These are phyloP conservation scores for Anisodus acutangulus DNA, from an alignment of 257 asterid genomes.

Conservation along the genomic window DNA sequence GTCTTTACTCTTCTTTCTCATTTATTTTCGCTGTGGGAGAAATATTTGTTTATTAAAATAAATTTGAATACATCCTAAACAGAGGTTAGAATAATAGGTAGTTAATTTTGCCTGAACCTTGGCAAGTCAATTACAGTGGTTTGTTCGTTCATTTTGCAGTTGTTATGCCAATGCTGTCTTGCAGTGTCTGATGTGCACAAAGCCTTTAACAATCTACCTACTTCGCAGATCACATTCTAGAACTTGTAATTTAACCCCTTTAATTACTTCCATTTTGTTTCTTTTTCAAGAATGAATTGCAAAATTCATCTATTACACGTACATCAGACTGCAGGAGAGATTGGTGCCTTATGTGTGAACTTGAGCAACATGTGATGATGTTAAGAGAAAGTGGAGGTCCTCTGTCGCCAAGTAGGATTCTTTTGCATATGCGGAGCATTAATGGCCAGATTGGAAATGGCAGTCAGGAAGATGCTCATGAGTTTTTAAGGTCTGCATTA, in stretches of 20 bases:
- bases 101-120: slow-evolving; percentile 24
- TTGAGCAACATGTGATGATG: slow-evolving; percentile 69
- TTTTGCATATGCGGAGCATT: slow-evolving; percentile 65
- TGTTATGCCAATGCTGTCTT: slow-evolving; percentile 92
- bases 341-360: slow-evolving; percentile 94
- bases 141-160: slow-evolving; percentile 51
- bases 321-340: slow-evolving; percentile 65
- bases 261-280: slow-evolving; percentile 15
- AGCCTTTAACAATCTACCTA: slow-evolving; percentile 75
- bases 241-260: slow-evolving; percentile 51
- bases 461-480: slow-evolving; percentile 97
- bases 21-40: not conserved
- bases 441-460: slow-evolving; percentile 86
- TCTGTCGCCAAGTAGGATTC: slow-evolving; percentile 69
- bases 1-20: slow-evolving; percentile 27
- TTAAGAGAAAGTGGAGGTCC: slow-evolving; percentile 71
- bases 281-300: not conserved
- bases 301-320: slow-evolving; percentile 24
- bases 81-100: not conserved
- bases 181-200: slow-evolving; percentile 84
- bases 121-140: not conserved
- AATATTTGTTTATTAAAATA: not conserved
- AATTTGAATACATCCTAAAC: not conserved
- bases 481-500: slow-evolving; percentile 66
- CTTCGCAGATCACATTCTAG: slow-evolving; percentile 78